phyloP scores from a whole-genome alignment of 768 basidiomycete species.

The Cyclocybe cylindracea region DNA sequence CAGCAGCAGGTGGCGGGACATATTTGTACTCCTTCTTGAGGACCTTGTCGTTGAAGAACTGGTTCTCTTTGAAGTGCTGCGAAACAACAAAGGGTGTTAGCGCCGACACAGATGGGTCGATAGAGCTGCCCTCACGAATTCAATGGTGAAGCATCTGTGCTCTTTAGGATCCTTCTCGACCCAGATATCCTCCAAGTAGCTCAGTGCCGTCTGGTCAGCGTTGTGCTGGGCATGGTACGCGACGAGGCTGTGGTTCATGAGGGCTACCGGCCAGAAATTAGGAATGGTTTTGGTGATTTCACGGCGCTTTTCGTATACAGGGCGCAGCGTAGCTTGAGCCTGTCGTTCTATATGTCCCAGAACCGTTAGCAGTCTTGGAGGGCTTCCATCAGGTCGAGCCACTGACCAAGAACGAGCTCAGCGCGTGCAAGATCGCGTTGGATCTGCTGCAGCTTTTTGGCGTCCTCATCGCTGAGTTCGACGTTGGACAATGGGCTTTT shows the following conservation, averaged over 20 bases:
- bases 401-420: slow-evolving; percentile 74
- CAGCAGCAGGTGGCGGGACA: slow-evolving; percentile 51
- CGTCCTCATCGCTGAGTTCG: slow-evolving; percentile 72
- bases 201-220: slow-evolving; percentile 79
- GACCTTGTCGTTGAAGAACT: slow-evolving; percentile 74
- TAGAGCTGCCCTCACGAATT: slow-evolving; percentile 66
- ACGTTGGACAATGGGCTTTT: slow-evolving; percentile 69
- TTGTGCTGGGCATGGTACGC: slow-evolving; percentile 68
- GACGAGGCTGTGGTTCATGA: slow-evolving; percentile 71
- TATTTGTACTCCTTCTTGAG: slow-evolving; percentile 85
- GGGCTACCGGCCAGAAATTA: slow-evolving; percentile 85
- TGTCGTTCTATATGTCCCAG: slow-evolving; percentile 54
- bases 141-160: slow-evolving; percentile 79
- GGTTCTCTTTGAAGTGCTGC: slow-evolving; percentile 86
- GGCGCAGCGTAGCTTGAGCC: slow-evolving; percentile 54
- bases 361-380: slow-evolving; percentile 3
- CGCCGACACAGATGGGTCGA: too few relatives aligned
- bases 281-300: slow-evolving; percentile 62
- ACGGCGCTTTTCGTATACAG: slow-evolving; percentile 74
- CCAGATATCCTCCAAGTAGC: slow-evolving; percentile 86
- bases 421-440: slow-evolving; percentile 72
- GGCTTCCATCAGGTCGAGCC: background rate
- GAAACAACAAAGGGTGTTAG: too few relatives aligned
- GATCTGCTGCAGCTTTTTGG: slow-evolving; percentile 61
- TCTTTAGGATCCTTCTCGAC: slow-evolving; percentile 72